Evolutionary conservation across 176 grass and related monocot genomes (phyloP).

Genomic region (Avena eriantha): DNA sequence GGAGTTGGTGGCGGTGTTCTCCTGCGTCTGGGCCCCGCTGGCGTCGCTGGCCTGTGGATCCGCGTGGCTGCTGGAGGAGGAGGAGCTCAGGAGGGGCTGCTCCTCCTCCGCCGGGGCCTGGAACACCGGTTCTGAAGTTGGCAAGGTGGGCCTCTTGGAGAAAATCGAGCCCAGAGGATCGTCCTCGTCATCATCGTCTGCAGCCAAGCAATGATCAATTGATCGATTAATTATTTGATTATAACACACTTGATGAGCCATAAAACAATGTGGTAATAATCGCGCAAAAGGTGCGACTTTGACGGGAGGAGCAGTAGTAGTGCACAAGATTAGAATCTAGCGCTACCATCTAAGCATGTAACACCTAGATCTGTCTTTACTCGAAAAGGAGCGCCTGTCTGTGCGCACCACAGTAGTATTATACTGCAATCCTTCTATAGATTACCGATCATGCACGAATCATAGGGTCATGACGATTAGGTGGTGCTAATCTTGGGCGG

Average conservation of each 20-base stretch:
- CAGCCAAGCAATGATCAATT: neutral
- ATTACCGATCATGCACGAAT: conserved; percentile 28
- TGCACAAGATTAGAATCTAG: conserved; percentile 58
- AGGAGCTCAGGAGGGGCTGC: conserved; percentile 54
- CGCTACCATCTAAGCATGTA: conserved; percentile 56
- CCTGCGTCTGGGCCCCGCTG: conserved; percentile 9
- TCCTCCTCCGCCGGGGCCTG: conserved; percentile 47
- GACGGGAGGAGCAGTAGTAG: neutral
- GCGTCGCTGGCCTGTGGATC: conserved; percentile 27
- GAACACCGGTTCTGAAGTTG: neutral
- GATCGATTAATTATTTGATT: neutral
- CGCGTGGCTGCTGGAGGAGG: conserved; percentile 54
- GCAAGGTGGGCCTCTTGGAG: conserved; percentile 38
- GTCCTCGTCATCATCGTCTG: conserved; percentile 38
- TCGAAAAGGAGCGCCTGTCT: conserved; percentile 32
- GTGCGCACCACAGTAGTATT: neutral
- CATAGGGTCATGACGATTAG: conserved; percentile 44
- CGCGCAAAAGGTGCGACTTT: conserved; percentile 24
- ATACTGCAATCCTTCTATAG: neutral
- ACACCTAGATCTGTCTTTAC: conserved; percentile 51
- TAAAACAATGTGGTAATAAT: conserved; percentile 2
- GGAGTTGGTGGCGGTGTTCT: neutral
- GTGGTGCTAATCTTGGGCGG: conserved; percentile 36
- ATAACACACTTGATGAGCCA: neutral
- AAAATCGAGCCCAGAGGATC: conserved; percentile 59